Base-by-base conservation (phyloP, 1,284 basidiomycete genomes). In the Fomitopsis palustris region DNA sequence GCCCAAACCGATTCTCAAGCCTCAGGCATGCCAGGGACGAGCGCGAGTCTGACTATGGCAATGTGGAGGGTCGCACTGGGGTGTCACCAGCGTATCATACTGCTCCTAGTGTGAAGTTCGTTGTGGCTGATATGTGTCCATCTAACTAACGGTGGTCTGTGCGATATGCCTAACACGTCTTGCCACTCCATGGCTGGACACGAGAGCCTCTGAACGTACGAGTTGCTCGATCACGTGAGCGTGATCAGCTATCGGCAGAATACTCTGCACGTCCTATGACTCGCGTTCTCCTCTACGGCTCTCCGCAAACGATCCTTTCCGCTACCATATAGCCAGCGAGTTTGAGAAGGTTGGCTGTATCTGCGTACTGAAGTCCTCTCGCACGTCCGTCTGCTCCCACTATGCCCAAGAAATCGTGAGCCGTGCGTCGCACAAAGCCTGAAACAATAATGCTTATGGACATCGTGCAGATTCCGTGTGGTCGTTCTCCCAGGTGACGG, bases 401-500 rank as follows among this genome's bases (percentile, higher is more conserved):
- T 58, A 82, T 81, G 81, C 60, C 74, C 42, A 72, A 70, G 61
- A 78, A 74, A 68, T 72, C 74, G 81, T 81, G 62, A 64, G 72
- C 59, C 12, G 35, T 37, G 3, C 38, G 55, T n/a, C 10, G 27
- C 45, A 35, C 31, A 23, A 37, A 6, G 23, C 29, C 23, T 9
- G 47, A 17, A 29, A 19, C 47, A 25, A 52, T 25, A 37, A 23
- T 54, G n/a, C n/a, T 55, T 39, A 64, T 54, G 53, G 19, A 47
- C 54, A 54, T 33, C 42, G 49, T 17, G 8, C 62, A 93, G 91
- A 57, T 96, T 90, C 77, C 90, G 90, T 66, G 85, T 99, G 72
- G 89, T 90, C 54, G 85, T 96, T 51, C 87, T 99, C 41, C 89
- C 92, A 49, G 97, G 97, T 61, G 97, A 99, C 78, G 97, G 97